phyloP scores from a whole-genome alignment of 2,329 filamentous ascomycete species.

The Sphaerulina populicola region DNA sequence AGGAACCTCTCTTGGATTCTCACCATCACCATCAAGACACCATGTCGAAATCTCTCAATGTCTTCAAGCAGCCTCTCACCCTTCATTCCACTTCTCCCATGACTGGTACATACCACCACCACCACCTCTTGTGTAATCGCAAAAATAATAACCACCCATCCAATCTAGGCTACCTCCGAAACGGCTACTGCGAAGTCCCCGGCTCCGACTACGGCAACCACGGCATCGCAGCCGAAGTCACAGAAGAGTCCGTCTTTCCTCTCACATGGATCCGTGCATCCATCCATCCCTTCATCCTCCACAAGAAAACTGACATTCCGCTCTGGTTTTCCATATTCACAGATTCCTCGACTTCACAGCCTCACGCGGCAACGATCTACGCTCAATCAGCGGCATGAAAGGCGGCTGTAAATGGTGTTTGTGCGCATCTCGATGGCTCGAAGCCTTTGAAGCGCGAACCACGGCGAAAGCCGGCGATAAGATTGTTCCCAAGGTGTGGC shows the following conservation, averaged over 20 bases:
- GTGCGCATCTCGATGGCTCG: slow-evolving; percentile 50
- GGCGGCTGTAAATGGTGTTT: slow-evolving; percentile 56
- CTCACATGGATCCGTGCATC: too few species aligned
- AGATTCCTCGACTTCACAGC: slow-evolving; percentile 54
- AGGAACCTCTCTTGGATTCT: slow-evolving; percentile 1
- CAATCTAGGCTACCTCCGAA: slow-evolving; percentile 47
- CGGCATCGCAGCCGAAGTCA: slow-evolving; percentile 50
- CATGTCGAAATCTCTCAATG: slow-evolving; percentile 36
- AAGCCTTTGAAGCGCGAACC: slow-evolving; percentile 50
- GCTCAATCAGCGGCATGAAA: slow-evolving; percentile 44
- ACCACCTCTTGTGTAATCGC: too few species aligned
- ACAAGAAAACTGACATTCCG: not conserved
- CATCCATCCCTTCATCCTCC: not conserved
- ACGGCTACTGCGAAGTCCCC: slow-evolving; percentile 53
- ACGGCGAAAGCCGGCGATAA: slow-evolving; percentile 36
- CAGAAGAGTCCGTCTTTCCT: slow-evolving; percentile 34
- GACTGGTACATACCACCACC: slow-evolving; percentile 31
- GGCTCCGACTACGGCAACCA: slow-evolving; percentile 52
- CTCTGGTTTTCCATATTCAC: not conserved
- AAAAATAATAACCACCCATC: too few species aligned
- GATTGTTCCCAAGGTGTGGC: slow-evolving; percentile 43
- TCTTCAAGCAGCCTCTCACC: slow-evolving; percentile 51
- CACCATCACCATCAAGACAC: slow-evolving; percentile 13
- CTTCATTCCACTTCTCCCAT: slow-evolving; percentile 51
- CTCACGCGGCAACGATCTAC: slow-evolving; percentile 51